phyloP scores from a whole-genome alignment of 2,329 filamentous ascomycete genomes.

The Penicillium thymicola region DNA sequence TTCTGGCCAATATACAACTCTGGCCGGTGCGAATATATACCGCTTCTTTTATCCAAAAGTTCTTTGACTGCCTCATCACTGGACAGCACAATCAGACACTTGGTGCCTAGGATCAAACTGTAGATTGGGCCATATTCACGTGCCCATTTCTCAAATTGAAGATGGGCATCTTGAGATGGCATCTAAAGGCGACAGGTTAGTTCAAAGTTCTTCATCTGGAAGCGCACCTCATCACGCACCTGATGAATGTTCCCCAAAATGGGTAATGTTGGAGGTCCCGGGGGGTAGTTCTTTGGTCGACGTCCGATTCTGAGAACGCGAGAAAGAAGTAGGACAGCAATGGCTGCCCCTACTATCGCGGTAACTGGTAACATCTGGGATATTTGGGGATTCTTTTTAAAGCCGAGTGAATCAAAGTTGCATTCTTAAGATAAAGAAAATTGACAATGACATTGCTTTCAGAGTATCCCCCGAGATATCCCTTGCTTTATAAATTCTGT shows the following conservation, averaged over 20 bases:
- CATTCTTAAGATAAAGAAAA: no score
- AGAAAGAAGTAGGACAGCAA: no score
- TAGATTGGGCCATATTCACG: conserved; percentile 53
- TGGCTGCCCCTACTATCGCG: no score
- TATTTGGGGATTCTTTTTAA: not conserved
- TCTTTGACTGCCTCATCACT: conserved; percentile 50
- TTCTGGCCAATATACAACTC: conserved; percentile 46
- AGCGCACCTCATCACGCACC: not conserved
- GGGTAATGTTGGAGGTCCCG: conserved; percentile 41
- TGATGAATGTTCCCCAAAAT: conserved; percentile 52
- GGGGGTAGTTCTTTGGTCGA: no score
- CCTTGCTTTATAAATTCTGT: no score
- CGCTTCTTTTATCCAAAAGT: conserved; percentile 50
- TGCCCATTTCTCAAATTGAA: conserved; percentile 54
- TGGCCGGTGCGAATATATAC: conserved; percentile 50
- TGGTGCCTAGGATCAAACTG: conserved; percentile 51
- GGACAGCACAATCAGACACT: conserved; percentile 48
- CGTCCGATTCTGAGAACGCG: no score
- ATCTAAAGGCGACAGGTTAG: conserved; percentile 29
- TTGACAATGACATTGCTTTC: no score
- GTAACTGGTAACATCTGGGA: no score
- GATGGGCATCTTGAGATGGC: conserved; percentile 41
- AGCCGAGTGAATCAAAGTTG: not conserved
- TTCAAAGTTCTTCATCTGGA: not conserved
- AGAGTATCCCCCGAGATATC: no score